Conservation (phyloP, 1,284 basidiomycete genomes). For the Thecaphora frezii region DNA sequence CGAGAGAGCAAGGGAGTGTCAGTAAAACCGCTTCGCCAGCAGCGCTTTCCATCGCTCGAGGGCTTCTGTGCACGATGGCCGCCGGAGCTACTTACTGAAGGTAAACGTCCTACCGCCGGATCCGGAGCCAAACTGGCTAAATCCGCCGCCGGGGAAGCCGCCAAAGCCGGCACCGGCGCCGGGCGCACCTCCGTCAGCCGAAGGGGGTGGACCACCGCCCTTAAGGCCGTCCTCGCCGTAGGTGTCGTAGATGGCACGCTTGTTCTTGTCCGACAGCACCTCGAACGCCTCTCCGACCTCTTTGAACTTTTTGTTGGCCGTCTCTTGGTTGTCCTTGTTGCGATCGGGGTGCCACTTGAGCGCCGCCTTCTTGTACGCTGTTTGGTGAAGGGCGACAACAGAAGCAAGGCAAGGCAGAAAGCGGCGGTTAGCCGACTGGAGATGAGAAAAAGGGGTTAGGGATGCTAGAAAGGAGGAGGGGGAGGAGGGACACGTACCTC, state of each 20-base stretch:
- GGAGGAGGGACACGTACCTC: constrained; percentile 15
- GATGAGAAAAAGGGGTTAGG: neutral
- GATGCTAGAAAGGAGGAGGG: neutral
- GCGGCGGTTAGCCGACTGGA: no score
- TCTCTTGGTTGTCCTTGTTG: constrained; percentile 74
- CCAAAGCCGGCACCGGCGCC: constrained; percentile 29
- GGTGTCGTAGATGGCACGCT: constrained; percentile 89
- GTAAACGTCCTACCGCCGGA: constrained; percentile 41
- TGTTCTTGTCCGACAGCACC: constrained; percentile 89
- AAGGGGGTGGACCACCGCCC: constrained; percentile 59
- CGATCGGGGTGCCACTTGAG: constrained; percentile 91
- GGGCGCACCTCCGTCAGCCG: constrained; percentile 55
- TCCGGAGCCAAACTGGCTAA: constrained; percentile 9
- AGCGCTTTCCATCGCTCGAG: constrained; percentile 10
- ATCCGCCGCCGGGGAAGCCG: constrained; percentile 37
- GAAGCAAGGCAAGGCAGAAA: neutral
- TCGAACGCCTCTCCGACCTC: constrained; percentile 97
- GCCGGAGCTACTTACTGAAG: constrained; percentile 13
- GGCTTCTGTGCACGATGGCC: neutral
- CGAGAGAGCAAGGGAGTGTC: neutral
- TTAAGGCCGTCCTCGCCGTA: constrained; percentile 96
- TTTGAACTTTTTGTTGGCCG: constrained; percentile 86
- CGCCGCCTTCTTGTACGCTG: constrained; percentile 62
- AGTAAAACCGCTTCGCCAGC: no score
- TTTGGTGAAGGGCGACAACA: neutral